Percentiles rank a stretch among this genome's conserved stretches.
Conservation (phyloP, 2,329 filamentous ascomycete species). For the Penicillium corylophilum region DNA sequence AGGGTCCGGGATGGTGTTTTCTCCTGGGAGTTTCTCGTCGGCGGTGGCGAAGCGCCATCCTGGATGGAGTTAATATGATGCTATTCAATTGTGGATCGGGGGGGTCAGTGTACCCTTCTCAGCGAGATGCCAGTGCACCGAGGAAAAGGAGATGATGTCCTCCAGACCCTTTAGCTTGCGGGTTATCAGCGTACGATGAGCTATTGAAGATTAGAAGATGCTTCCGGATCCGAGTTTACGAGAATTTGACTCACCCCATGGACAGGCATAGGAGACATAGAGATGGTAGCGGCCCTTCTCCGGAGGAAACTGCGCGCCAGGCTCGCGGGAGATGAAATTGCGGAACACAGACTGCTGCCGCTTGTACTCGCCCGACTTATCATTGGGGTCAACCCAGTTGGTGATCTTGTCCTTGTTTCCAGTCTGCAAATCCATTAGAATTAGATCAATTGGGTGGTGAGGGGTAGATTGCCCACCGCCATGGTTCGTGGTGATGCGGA, state of each 20-base stretch:
- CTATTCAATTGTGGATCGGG: background rate
- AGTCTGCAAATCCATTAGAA: slow-evolving; percentile 17
- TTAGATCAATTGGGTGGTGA: background rate
- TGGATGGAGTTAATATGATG: slow-evolving; percentile 25
- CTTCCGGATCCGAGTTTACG: background rate
- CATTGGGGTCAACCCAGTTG: slow-evolving; percentile 75
- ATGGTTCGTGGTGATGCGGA: slow-evolving; percentile 31
- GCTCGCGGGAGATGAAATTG: slow-evolving; percentile 70
- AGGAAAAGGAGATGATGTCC: slow-evolving; percentile 73
- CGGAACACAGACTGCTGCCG: slow-evolving; percentile 81
- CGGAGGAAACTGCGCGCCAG: slow-evolving; percentile 72
- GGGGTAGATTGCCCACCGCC: slow-evolving; percentile 28
- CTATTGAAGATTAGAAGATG: slow-evolving; percentile 43
- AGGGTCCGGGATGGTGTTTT: slow-evolving; percentile 54
- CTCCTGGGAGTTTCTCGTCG: slow-evolving; percentile 59
- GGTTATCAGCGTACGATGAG: slow-evolving; percentile 82
- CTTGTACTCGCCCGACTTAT: slow-evolving; percentile 89
- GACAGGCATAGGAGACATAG: slow-evolving; percentile 91
- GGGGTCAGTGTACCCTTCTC: slow-evolving; percentile 54
- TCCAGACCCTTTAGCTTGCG: slow-evolving; percentile 90
- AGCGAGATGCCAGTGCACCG: slow-evolving; percentile 89
- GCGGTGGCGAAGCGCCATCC: slow-evolving; percentile 80
- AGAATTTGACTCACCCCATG: slow-evolving; percentile 61
- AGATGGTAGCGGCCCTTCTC: slow-evolving; percentile 93
- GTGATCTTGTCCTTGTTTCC: slow-evolving; percentile 60